Conservation (phyloP, 305 asterid genomes). For the Petunia hybrid region DNA sequence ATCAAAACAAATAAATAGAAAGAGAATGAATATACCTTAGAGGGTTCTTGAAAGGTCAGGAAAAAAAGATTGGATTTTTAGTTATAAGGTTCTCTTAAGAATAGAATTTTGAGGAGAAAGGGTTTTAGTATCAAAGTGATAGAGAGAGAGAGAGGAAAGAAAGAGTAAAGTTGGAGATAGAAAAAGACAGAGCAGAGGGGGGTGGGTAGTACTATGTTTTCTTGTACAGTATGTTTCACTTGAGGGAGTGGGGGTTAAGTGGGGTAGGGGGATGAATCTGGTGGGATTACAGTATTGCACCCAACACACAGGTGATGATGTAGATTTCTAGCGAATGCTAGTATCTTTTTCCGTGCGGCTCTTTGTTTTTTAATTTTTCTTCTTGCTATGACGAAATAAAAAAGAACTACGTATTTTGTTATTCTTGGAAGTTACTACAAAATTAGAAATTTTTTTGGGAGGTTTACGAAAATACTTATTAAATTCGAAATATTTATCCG, state of each 20-base stretch:
- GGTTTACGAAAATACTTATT: too few species aligned
- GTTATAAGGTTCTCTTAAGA: conserved; percentile 38
- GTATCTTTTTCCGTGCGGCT: too few species aligned
- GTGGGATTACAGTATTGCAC: neutral
- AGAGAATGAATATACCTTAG: conserved; percentile 43
- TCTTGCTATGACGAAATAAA: too few species aligned
- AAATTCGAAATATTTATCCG: too few species aligned
- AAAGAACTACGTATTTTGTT: too few species aligned
- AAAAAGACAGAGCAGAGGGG: neutral
- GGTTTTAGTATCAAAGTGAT: conserved; percentile 37
- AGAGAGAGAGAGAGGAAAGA: conserved; percentile 31
- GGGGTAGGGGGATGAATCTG: neutral
- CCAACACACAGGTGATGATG: neutral
- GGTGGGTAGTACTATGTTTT: too few species aligned
- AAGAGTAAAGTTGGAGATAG: neutral
- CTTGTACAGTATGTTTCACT: too few species aligned
- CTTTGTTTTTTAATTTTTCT: too few species aligned
- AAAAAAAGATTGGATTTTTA: conserved; percentile 9
- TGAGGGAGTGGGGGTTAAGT: neutral
- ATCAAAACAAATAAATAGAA: neutral
- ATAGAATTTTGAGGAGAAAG: neutral
- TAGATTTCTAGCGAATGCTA: too few species aligned
- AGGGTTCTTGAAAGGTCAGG: conserved; percentile 33
- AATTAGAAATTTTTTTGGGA: too few species aligned
- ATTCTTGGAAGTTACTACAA: too few species aligned